Base-by-base conservation (phyloP, 106 monocot species). In the Dactylorhiza incarnata region DNA sequence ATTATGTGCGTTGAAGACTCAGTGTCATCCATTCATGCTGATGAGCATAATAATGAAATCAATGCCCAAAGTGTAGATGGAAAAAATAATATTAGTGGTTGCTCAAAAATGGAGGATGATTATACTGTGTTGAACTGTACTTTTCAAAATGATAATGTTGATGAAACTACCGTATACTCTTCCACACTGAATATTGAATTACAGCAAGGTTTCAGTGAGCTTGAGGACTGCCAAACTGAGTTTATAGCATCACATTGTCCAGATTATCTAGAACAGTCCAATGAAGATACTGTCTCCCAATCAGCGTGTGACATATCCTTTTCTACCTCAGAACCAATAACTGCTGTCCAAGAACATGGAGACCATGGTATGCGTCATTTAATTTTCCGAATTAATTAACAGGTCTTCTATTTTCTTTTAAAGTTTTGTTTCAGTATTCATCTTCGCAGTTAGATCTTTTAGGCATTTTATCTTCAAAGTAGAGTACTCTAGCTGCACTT, bases 281-380 rank as follows among this genome's bases (percentile, higher is more conserved):
- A 78, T 72, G 78, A 54, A 62, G 46, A 20, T 74, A 71, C 71
- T 59, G 29, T 61, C 59, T 50, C 70, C 37, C 75, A 61, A 9
- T 82, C 82, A 14, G 78, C 8, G 17, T 45, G 78, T 53, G 77
- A 61, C 23, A 48, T 61, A 17, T 43, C 66, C 52, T 5, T 50
- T 50, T 81, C 81, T 78, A 75, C 72, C 55, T 48, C 51, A 24
- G 75, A 86, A 71, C 77, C 74, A 17, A 44, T 48, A 10, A 69
- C 17, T 7, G 69, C 17, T 69, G 4, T 45, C 45, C 43, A 17
- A 6, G 69, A 46, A 45, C 69, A 69, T 44, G 45, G 69, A 69
- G 77, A 26, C 49, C 9, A 58, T 81, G 78, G 84, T 84, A 84
- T 77, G 73, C 17, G 37, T 44, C 44, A 44, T 65, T 65, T 45